Evolutionary conservation across 2,329 filamentous ascomycete species (phyloP).

Genomic region (Trichoderma simmonsii): DNA sequence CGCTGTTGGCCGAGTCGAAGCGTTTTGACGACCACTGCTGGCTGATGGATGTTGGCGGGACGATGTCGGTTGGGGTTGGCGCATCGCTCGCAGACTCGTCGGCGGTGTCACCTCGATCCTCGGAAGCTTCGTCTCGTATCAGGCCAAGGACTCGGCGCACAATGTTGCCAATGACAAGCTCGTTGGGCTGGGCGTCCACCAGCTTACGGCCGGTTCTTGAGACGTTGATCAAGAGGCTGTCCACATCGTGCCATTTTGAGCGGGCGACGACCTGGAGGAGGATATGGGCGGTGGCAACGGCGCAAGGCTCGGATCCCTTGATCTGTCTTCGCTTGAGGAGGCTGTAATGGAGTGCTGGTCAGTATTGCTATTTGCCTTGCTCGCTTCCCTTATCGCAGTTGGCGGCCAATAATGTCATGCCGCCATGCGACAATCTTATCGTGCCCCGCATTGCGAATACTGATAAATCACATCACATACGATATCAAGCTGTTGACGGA

Average conservation of each 20-base stretch:
- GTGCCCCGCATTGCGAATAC: conserved; percentile 18
- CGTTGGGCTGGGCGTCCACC: conserved; percentile 78
- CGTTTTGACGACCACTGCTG: conserved; percentile 33
- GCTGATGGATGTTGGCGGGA: conserved; percentile 27
- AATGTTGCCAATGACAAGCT: conserved; percentile 92
- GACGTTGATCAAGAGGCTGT: conserved; percentile 75
- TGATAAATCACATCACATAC: conserved; percentile 52
- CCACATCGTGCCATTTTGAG: conserved; percentile 73
- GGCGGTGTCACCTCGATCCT: conserved; percentile 64
- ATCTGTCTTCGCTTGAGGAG: conserved; percentile 91
- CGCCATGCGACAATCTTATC: conserved; percentile 6
- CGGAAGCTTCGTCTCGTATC: conserved; percentile 85
- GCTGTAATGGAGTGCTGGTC: conserved; percentile 41
- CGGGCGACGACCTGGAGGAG: conserved; percentile 82
- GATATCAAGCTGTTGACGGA: conserved; percentile 82
- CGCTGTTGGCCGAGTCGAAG: conserved; percentile 23
- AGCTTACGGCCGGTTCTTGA: conserved; percentile 74
- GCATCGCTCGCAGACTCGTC: conserved; percentile 59
- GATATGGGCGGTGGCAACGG: conserved; percentile 85
- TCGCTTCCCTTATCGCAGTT: background rate
- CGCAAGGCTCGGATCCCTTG: conserved; percentile 80
- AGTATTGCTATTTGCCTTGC: background rate
- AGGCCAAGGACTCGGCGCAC: conserved; percentile 85
- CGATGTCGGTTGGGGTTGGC: conserved; percentile 41
- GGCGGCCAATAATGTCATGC: background rate